Evolutionary conservation across 768 basidiomycete species (phyloP), one percentile per base, ranked within the genome.

Genomic region (Pleurotus tuber-regium): DNA sequence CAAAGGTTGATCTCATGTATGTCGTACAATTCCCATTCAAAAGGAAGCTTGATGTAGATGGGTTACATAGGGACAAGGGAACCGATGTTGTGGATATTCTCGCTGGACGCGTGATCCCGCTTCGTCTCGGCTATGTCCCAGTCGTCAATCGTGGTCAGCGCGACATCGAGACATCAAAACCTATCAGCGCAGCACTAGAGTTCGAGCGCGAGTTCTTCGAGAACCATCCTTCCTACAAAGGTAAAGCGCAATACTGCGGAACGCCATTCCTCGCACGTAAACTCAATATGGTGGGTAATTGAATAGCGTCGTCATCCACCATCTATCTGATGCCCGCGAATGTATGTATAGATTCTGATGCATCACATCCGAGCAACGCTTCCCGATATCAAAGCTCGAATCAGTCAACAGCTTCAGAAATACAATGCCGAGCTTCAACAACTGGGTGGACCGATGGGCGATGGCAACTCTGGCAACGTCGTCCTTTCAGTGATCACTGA

Each of bases 71-170:
- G 92, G 96, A 99, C 74, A 81, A 79, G 62, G 97, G 97, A 50
- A 98, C 96, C 4, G 96, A 99, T 66, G 97, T 99, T 29, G 94
- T 99, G 24, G 97, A 99, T 68, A 98, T 99, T 66, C 83, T 99
- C 42, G 97, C 97, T 3, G 96, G 97, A 7, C 85, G 97, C 43
- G 84, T 99, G 59, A 98, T 98, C 63, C 97, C 96, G 43, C 79
- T 99, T 30, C 87, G 97, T 53, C 72, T 99, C 35, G 97, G 97
- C 46, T 99, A 98, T 64, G 97, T 98, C 2, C 97, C 97, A 8
- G 97, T 99, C 7, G 97, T 99, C 62, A 99, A 99, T 69, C 85
- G 97, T 66, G 95, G 96, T 30, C 97, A 98, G 66, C 85, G 94
- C 42, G 97, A 99, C 68, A 99, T 99, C 58, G 97, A 99, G 57